Evolutionary conservation across 352 stramenopile genomes (phyloP).

Genomic region (Globisporangium camurandrum): DNA sequence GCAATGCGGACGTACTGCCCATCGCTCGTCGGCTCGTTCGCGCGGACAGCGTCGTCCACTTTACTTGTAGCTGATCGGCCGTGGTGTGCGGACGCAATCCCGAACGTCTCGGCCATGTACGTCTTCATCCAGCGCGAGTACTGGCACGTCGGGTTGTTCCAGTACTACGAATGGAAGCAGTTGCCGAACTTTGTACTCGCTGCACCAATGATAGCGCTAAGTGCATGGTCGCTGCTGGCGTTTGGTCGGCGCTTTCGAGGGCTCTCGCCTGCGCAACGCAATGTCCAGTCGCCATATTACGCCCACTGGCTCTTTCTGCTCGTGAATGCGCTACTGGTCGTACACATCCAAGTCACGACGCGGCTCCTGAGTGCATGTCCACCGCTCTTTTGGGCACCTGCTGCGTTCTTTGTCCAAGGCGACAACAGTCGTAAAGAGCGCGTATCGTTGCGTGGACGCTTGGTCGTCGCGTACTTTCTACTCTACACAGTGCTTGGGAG

Average conservation of each 20-base stretch:
- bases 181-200: conserved; percentile 94
- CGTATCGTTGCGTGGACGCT: conserved; percentile 12
- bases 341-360: conserved; percentile 86
- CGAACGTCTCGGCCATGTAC: conserved; percentile 88
- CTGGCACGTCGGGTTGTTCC: conserved; percentile 92
- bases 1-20: conserved; percentile 62
- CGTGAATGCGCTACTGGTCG: conserved; percentile 65
- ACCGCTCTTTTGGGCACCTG: conserved; percentile 73
- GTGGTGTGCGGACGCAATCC: conserved; percentile 59
- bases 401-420: conserved; percentile 14
- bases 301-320: conserved; percentile 69
- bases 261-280: background rate
- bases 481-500: conserved; percentile 59
- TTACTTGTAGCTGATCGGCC: no score
- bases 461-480: conserved; percentile 60
- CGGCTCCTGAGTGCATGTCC: conserved; percentile 68
- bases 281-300: conserved; percentile 38
- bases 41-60: no score
- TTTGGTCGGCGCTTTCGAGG: conserved; percentile 22
- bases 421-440: background rate
- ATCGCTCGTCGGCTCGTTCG: conserved; percentile 16
- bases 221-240: conserved; percentile 30
- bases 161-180: conserved; percentile 92
- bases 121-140: conserved; percentile 92
- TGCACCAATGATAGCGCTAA: conserved; percentile 75